A percentile compares a stretch with the other conserved stretches of the same genome.
Conservation (phyloP, 768 basidiomycete genomes). For the Russula compacta region DNA sequence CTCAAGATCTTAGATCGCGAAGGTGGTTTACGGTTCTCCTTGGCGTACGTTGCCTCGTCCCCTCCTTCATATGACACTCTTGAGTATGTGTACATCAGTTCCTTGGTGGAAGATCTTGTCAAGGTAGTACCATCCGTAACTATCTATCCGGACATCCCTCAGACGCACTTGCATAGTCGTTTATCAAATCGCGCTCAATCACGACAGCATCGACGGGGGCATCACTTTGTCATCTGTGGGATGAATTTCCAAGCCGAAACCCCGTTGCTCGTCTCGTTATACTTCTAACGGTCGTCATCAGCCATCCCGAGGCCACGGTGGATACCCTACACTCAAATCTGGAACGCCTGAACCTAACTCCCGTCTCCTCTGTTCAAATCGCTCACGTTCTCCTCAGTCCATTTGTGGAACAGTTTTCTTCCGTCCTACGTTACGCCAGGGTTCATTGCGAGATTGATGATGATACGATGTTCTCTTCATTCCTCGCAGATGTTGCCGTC, state of each 20-base stretch:
- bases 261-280: conserved; percentile 60
- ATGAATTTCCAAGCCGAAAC: conserved; percentile 57
- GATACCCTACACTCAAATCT: conserved; percentile 35
- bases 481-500: conserved; percentile 52
- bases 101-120: conserved; percentile 55
- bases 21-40: conserved; percentile 57
- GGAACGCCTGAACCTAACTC: conserved; percentile 45
- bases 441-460: conserved; percentile 35
- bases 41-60: conserved; percentile 39
- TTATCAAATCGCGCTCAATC: conserved; percentile 60
- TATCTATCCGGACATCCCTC: neutral
- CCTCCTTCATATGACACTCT: neutral
- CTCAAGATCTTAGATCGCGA: conserved; percentile 58
- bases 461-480: conserved; percentile 32
- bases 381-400: conserved; percentile 57
- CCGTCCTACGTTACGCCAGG: conserved; percentile 39
- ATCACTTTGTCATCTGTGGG: conserved; percentile 51
- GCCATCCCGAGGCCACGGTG: conserved; percentile 17
- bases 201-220: conserved; percentile 39
- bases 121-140: conserved; percentile 37
- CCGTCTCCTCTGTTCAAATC: conserved; percentile 50
- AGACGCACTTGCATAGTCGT: conserved; percentile 39
- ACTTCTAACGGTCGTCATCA: conserved; percentile 57
- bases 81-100: conserved; percentile 24
- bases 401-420: conserved; percentile 51